A percentile compares a stretch with the other conserved stretches of the same genome.
phyloP scores from a whole-genome alignment of 495 filamentous ascomycete genomes.

The Astrothelium macrocarpum region DNA sequence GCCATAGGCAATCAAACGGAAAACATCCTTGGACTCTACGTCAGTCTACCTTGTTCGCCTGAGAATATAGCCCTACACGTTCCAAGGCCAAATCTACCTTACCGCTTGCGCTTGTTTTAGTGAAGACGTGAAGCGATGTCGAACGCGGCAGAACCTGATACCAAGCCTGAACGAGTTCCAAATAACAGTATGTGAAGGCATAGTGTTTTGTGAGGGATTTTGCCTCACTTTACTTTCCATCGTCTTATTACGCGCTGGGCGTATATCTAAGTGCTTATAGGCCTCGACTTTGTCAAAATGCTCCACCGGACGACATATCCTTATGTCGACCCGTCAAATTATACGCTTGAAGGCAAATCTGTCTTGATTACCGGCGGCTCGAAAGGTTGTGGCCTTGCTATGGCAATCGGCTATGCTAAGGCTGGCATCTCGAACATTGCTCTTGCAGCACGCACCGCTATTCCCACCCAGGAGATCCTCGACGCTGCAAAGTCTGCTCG shows the following conservation, averaged over 20 bases:
- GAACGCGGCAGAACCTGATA: too few species aligned
- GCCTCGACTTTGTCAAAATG: neutral
- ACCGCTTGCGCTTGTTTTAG: too few species aligned
- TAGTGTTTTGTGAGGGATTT: neutral
- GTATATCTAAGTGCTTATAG: neutral
- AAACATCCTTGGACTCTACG: too few species aligned
- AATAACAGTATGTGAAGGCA: neutral
- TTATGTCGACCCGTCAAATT: constrained; percentile 14
- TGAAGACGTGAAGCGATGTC: too few species aligned
- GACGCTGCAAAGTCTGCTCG: constrained; percentile 29
- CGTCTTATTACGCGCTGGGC: neutral
- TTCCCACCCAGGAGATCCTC: constrained; percentile 28
- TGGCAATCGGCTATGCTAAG: constrained; percentile 17
- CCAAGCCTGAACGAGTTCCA: too few species aligned
- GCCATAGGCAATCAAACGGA: too few species aligned
- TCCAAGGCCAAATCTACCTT: too few species aligned
- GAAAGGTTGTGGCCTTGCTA: constrained; percentile 21
- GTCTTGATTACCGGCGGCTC: constrained; percentile 25
- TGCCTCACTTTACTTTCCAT: neutral
- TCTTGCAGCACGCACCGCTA: constrained; percentile 6
- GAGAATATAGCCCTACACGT: too few species aligned
- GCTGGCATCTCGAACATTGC: constrained; percentile 13
- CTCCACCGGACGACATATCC: constrained; percentile 14
- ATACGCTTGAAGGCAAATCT: constrained; percentile 15
- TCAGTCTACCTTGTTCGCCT: too few species aligned